These are phyloP conservation scores for Microsporum ferrugineum DNA, from an alignment of 2,329 filamentous ascomycete genomes.

Conservation along the genomic window DNA sequence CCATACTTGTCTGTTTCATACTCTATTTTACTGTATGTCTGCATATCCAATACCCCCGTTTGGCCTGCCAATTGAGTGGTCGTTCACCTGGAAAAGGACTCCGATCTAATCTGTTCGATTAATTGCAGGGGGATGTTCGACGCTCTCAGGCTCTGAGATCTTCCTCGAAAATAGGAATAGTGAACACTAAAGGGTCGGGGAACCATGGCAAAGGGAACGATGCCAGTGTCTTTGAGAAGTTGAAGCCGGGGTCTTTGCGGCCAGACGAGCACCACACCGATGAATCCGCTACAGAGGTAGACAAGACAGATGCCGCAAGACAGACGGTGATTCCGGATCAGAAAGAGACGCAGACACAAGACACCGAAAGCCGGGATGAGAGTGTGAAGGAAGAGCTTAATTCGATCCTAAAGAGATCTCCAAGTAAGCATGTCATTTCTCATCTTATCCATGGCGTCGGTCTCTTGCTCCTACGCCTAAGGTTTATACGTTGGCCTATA, in stretches of 20 bases:
- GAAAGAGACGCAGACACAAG: slow-evolving; percentile 38
- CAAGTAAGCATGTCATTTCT: slow-evolving; percentile 48
- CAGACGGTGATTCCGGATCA: slow-evolving; percentile 41
- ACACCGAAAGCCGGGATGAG: slow-evolving; percentile 20
- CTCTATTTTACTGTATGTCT: slow-evolving; percentile 61
- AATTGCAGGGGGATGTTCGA: slow-evolving; percentile 29
- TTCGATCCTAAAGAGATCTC: slow-evolving; percentile 68
- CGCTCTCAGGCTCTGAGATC: slow-evolving; percentile 37
- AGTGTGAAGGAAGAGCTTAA: slow-evolving; percentile 59
- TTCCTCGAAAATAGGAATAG: slow-evolving; percentile 42
- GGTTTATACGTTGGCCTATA: no score
- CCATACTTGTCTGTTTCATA: slow-evolving; percentile 54
- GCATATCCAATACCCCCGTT: neutral
- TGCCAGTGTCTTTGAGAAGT: slow-evolving; percentile 50
- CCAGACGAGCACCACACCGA: slow-evolving; percentile 53
- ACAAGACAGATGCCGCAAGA: slow-evolving; percentile 28
- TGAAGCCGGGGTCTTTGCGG: slow-evolving; percentile 58
- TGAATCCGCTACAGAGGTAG: slow-evolving; percentile 49
- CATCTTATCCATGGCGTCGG: neutral
- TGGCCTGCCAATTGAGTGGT: neutral
- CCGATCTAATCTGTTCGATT: neutral
- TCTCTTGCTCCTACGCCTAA: no score
- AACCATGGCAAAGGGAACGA: slow-evolving; percentile 43
- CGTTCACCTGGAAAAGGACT: neutral
- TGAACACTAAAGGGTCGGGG: neutral